Percentiles rank a stretch among this genome's conserved stretches.
Evolutionary conservation across 495 filamentous ascomycete genomes (phyloP).

Genomic region (Podospora anserina): DNA sequence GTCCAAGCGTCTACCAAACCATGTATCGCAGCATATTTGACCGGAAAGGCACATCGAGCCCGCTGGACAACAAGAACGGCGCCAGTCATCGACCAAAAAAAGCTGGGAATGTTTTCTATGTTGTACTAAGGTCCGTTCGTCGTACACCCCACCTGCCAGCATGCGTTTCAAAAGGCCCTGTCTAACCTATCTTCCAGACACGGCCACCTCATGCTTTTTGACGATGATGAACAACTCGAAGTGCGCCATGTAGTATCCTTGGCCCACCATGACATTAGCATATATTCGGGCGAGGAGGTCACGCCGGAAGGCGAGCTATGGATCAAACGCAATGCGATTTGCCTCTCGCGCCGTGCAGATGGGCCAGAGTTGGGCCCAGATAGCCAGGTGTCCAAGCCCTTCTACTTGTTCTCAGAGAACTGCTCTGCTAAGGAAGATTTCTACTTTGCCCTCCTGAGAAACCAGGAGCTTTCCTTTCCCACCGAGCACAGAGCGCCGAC

Average conservation of each 20-base stretch:
- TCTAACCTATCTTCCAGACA: constrained; percentile 54
- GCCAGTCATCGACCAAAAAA: constrained; percentile 63
- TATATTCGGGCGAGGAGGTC: constrained; percentile 75
- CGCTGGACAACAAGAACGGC: constrained; percentile 45
- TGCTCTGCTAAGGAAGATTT: constrained; percentile 97
- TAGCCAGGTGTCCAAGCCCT: constrained; percentile 65
- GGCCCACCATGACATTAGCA: constrained; percentile 77
- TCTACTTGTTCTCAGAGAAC: constrained; percentile 91
- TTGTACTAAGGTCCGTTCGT: constrained; percentile 70
- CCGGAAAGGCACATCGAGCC: constrained; percentile 58
- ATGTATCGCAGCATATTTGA: constrained; percentile 98
- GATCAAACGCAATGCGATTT: constrained; percentile 93
- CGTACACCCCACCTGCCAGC: background rate
- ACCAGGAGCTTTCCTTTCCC: constrained; percentile 65
- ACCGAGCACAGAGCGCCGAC: constrained; percentile 59
- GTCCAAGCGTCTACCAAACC: constrained; percentile 91
- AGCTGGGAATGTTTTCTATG: constrained; percentile 88
- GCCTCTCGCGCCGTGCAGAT: constrained; percentile 67
- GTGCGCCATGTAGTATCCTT: constrained; percentile 93
- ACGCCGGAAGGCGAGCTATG: constrained; percentile 91
- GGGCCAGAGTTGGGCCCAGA: constrained; percentile 53
- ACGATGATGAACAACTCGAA: constrained; percentile 81
- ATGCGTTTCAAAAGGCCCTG: background rate
- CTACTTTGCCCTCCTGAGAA: constrained; percentile 86
- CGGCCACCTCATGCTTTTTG: constrained; percentile 95